Base-by-base conservation (phyloP, 2,329 filamentous ascomycete species). In the Alternaria metachromatica region DNA sequence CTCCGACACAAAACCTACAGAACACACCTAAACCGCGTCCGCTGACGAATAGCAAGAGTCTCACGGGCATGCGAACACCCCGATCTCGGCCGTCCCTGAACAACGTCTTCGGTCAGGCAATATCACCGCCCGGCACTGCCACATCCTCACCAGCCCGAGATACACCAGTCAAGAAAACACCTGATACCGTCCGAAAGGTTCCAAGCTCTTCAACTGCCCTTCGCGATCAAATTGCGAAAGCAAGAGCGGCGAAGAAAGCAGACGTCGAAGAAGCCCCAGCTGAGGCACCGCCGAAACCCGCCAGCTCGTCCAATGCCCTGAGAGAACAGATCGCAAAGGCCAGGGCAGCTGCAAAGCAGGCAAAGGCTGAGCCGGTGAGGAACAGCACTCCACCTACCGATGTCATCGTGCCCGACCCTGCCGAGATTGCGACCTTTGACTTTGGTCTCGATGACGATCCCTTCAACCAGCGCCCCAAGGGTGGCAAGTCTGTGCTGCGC, bases 261-360 rank as follows among this genome's bases (percentile, higher is more conserved):
- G 70, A 73, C 9, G 49, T 51, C 12, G 43, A 23, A 43, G 58
- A 65, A 6, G 58, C 55, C 3, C 51, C 63, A 6, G 41, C 49
- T 20, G 70, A 65, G 13, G 63, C 70, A 8, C 70, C 74, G 1
- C 58, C 65, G 9, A 86, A 84, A 63, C 74, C 77, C 0, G 80
- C 81, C 8, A 96, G 92, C 72, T 93, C 94, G 0, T 97, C 95
- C 0, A 85, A 87, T 13, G 90, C 94, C 1, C 81, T 99, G 25
- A 89, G 96, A 26, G 94, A 97, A 57, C 95, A 96, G 62, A 98
- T 99, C 67, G 93, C 94, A 49, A 95, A 94, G 72, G 96, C 96
- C 0, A 97, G 94, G 77, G 76, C 75, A 65, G 94, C 94, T 5
- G 93, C 94, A 3, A 91, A 73, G 28, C 72, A 69, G 3, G 68